Percentiles rank a stretch among this genome's conserved stretches.
phyloP scores from a whole-genome alignment of 2,329 filamentous ascomycete species.

The Alternaria tenuissima region DNA sequence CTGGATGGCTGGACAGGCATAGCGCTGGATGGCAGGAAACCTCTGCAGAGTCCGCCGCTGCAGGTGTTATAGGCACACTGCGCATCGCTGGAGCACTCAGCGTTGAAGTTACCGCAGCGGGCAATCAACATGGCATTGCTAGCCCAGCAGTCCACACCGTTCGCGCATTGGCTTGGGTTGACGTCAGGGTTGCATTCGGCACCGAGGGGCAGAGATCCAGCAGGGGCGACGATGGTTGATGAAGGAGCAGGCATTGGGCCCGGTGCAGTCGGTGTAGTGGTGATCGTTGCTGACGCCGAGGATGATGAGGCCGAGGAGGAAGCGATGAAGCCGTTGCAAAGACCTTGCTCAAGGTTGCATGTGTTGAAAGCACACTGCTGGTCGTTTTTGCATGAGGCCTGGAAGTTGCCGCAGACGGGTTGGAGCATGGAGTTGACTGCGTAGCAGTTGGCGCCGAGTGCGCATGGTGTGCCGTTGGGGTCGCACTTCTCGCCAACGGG shows the following conservation, averaged over 20 bases:
- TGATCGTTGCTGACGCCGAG: constrained; percentile 15
- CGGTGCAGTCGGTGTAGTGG: constrained; percentile 1
- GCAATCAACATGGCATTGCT: constrained; percentile 23
- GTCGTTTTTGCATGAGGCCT: constrained; percentile 27
- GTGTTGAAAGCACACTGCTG: constrained; percentile 32
- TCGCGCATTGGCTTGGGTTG: constrained; percentile 14
- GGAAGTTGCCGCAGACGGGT: constrained; percentile 29
- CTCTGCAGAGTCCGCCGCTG: constrained; percentile 28
- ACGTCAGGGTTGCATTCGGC: constrained; percentile 19
- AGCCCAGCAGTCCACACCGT: constrained; percentile 25
- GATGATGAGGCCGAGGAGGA: constrained; percentile 9
- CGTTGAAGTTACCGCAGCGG: constrained; percentile 30
- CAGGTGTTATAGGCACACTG: constrained; percentile 30
- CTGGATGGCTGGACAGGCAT: background rate
- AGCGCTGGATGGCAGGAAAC: constrained; percentile 14
- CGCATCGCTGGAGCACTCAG: constrained; percentile 18
- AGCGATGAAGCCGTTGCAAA: constrained; percentile 27
- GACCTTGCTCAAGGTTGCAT: constrained; percentile 19
- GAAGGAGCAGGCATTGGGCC: constrained; percentile 18
- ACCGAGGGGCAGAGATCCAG: constrained; percentile 27
- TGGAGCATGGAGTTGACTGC: constrained; percentile 23
- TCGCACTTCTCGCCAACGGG: constrained; percentile 23
- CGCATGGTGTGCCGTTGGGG: constrained; percentile 21
- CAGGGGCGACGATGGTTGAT: constrained; percentile 20
- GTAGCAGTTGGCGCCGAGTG: constrained; percentile 26